Evolutionary conservation across 1,139 yeast genomes (phyloP), one percentile per base, ranked within the genome.

Genomic region (Pichia cactophila): DNA sequence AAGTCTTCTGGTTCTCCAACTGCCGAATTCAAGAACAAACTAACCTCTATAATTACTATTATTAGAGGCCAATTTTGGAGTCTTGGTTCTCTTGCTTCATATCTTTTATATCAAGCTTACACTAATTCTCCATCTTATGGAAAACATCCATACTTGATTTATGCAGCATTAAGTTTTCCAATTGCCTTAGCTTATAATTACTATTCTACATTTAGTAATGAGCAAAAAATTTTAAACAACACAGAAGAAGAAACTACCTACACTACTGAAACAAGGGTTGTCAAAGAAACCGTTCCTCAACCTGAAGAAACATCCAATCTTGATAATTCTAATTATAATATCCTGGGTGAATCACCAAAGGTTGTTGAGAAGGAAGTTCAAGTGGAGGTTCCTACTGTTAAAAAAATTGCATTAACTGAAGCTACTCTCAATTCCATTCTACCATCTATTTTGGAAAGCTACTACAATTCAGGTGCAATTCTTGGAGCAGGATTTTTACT

Each of bases 141-240:
- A 42, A 73, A 73, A 58, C 83, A 78, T 62, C 83, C 83, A 8
- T 78, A 78, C 58, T 71, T 78, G 58, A 58, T 78, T 37, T 78
- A 78, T 58, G 69, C 81, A n/a, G 75, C 79, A n/a, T 48, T 76
- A 26, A 76, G 78, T 17, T 73, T 74, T 36, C 77, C 79, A 6
- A 45, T 67, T 33, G 65, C 72, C 9, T 54, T 68, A 37, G 57
- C 61, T 3, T 62, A 63, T 47, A 62, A 69, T 50, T 61, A 61
- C 44, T 66, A 58, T 47, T 52, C 47, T 20, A 54, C 56, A 23
- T 58, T 56, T 38, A 52, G 55, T 36, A 37, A 48, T 36, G 68
- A 65, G 48, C 50, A 56, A 40, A 54, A 53, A 17, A 46, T 63
- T 46, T 38, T 66, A 48, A 46, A 56, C 29, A 50, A 50, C 36